Conservation (phyloP, 371 early-diverging fungal genomes). For the Mucor plumbeus region DNA sequence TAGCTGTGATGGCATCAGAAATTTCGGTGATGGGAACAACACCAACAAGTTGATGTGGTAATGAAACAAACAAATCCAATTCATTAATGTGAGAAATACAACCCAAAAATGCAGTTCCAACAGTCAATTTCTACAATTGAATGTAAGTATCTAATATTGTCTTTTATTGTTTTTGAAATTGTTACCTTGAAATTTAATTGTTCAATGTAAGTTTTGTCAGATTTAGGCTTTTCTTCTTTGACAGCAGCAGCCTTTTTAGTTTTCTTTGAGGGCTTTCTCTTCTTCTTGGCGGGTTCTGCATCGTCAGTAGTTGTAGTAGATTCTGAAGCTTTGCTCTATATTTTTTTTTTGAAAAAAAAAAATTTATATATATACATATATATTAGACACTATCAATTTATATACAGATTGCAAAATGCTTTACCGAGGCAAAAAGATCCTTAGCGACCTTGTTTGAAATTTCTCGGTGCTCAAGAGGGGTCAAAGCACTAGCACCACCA, state of each 20-base stretch:
- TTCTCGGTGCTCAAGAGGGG: conserved; percentile 85
- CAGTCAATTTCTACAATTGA: conserved; percentile 58
- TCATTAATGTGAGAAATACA: conserved; percentile 82
- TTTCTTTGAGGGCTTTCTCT: conserved; percentile 48
- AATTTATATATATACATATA: no score
- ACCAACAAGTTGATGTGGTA: conserved; percentile 82
- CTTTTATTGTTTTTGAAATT: neutral
- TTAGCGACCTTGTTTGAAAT: conserved; percentile 73
- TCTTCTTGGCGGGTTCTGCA: conserved; percentile 60
- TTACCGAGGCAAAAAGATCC: conserved; percentile 58
- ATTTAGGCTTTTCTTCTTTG: conserved; percentile 45
- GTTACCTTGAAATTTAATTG: conserved; percentile 65
- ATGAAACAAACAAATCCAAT: conserved; percentile 76
- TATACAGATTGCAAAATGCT: neutral
- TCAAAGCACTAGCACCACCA: conserved; percentile 81
- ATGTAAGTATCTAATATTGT: neutral
- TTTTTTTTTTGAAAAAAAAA: conserved; percentile 4
- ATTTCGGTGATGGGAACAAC: conserved; percentile 82
- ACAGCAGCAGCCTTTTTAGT: conserved; percentile 25
- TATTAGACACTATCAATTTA: neutral
- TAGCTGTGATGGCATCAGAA: conserved; percentile 63
- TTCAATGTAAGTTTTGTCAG: conserved; percentile 56
- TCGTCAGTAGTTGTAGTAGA: conserved; percentile 8
- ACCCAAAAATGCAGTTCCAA: conserved; percentile 79
- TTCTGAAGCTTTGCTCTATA: conserved; percentile 21